phyloP scores from a whole-genome alignment of 2,329 filamentous ascomycete genomes.

The Claviceps sp. region DNA sequence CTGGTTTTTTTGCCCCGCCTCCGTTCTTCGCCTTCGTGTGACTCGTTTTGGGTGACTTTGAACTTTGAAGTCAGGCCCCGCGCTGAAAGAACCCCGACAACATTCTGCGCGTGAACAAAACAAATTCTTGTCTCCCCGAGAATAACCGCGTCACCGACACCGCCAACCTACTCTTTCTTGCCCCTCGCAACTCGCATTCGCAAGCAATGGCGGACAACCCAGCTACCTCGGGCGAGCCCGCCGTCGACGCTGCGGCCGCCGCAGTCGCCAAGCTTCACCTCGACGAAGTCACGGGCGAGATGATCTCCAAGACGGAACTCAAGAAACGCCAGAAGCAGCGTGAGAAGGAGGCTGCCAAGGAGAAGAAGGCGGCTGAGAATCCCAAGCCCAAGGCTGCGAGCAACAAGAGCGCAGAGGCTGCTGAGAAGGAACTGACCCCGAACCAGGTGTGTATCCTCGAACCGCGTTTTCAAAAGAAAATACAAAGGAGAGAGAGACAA shows the following conservation, averaged over 20 bases:
- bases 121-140: no score
- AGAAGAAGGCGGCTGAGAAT: slow-evolving; percentile 66
- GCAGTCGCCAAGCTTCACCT: slow-evolving; percentile 62
- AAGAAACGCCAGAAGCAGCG: slow-evolving; percentile 95
- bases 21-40: no score
- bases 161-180: no score
- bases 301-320: slow-evolving; percentile 69
- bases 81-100: no score
- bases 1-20: no score
- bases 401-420: slow-evolving; percentile 45
- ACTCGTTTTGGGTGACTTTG: no score
- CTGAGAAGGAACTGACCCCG: slow-evolving; percentile 42
- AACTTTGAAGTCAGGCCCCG: no score
- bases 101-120: no score
- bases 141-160: no score
- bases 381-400: slow-evolving; percentile 45
- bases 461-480: not conserved
- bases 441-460: slow-evolving; percentile 27
- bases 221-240: slow-evolving; percentile 19
- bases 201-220: slow-evolving; percentile 20
- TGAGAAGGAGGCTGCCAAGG: slow-evolving; percentile 78
- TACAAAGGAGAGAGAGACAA: not conserved
- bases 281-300: slow-evolving; percentile 89
- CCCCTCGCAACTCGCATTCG: not conserved
- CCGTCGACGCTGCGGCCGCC: slow-evolving; percentile 39